A percentile compares a stretch with the other conserved stretches of the same genome.
These are phyloP conservation scores for Penicillium robsamsonii DNA, from an alignment of 495 filamentous ascomycete genomes.

Conservation along the genomic window DNA sequence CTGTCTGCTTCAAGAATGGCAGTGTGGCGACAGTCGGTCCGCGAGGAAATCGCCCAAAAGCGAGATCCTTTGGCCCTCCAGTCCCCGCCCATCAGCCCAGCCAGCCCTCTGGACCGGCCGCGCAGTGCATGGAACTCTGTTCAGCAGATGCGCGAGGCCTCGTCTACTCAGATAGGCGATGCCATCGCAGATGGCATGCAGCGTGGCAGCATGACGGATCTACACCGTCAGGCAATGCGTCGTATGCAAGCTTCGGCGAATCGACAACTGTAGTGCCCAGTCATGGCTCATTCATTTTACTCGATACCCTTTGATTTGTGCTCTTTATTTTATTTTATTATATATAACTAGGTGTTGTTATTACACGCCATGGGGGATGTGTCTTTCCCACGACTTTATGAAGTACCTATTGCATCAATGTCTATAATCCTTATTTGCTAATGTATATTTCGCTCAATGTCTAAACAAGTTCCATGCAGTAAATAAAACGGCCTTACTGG, in stretches of 20 bases:
- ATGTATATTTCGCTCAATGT: slow-evolving; percentile 18
- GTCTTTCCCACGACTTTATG: slow-evolving; percentile 3
- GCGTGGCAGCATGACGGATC: slow-evolving; percentile 67
- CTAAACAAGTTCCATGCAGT: background rate
- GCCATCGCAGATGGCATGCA: slow-evolving; percentile 74
- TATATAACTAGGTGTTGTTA: background rate
- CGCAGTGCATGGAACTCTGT: slow-evolving; percentile 29
- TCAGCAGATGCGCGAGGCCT: slow-evolving; percentile 33
- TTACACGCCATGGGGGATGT: background rate
- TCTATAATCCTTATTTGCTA: slow-evolving; percentile 6
- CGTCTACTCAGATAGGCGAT: slow-evolving; percentile 40
- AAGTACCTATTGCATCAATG: slow-evolving; percentile 7
- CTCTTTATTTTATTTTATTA: background rate
- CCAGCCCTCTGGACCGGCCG: slow-evolving; percentile 17
- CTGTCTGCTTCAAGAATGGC: slow-evolving; percentile 63
- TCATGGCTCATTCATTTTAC: slow-evolving; percentile 8
- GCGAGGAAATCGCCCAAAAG: slow-evolving; percentile 54
- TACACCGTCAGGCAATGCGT: slow-evolving; percentile 78
- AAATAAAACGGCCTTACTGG: background rate
- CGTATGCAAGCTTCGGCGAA: slow-evolving; percentile 77
- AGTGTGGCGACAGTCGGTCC: slow-evolving; percentile 72
- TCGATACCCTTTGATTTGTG: slow-evolving; percentile 21
- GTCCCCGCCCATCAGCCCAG: slow-evolving; percentile 10
- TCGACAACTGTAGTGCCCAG: slow-evolving; percentile 28
- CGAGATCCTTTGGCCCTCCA: slow-evolving; percentile 35